Conservation (phyloP, 2,329 filamentous ascomycete species). For the Hysterium pulicare region DNA sequence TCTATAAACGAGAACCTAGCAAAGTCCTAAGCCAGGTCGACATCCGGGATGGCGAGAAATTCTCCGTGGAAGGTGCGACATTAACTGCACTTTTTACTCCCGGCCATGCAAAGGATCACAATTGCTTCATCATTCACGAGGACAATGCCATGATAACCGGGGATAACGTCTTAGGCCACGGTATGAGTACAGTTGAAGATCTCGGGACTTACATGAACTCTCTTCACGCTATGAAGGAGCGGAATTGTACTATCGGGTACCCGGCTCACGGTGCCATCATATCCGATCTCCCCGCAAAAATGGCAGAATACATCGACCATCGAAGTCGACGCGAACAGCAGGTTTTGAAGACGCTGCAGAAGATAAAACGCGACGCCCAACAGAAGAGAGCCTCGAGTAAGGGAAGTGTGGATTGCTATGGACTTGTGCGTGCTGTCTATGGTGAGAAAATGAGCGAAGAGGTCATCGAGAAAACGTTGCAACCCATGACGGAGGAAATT, state of each 20-base stretch:
- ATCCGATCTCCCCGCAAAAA: conserved; percentile 37
- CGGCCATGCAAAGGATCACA: conserved; percentile 34
- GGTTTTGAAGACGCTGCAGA: conserved; percentile 33
- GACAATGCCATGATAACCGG: conserved; percentile 39
- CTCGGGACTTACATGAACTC: conserved; percentile 37
- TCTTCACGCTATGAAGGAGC: conserved; percentile 31
- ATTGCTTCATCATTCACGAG: conserved; percentile 35
- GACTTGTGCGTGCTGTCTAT: conserved; percentile 46
- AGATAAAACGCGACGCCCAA: conserved; percentile 6
- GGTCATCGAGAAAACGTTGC: conserved; percentile 63
- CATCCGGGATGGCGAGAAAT: conserved; percentile 38
- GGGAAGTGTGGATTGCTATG: conserved; percentile 37
- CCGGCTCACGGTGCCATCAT: conserved; percentile 46
- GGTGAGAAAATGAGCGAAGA: conserved; percentile 38
- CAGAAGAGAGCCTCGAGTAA: no score
- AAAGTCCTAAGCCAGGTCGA: conserved; percentile 22
- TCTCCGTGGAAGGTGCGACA: conserved; percentile 40
- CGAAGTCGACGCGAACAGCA: conserved; percentile 42
- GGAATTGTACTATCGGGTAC: conserved; percentile 41
- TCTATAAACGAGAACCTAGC: conserved; percentile 39
- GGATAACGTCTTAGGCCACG: conserved; percentile 39
- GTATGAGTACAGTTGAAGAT: conserved; percentile 40
- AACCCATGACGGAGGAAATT: conserved; percentile 66
- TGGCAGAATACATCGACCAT: conserved; percentile 34
- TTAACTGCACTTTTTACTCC: conserved; percentile 34